Evolutionary conservation across 2,329 filamentous ascomycete genomes (phyloP).

Genomic region (Fusarium piperis): DNA sequence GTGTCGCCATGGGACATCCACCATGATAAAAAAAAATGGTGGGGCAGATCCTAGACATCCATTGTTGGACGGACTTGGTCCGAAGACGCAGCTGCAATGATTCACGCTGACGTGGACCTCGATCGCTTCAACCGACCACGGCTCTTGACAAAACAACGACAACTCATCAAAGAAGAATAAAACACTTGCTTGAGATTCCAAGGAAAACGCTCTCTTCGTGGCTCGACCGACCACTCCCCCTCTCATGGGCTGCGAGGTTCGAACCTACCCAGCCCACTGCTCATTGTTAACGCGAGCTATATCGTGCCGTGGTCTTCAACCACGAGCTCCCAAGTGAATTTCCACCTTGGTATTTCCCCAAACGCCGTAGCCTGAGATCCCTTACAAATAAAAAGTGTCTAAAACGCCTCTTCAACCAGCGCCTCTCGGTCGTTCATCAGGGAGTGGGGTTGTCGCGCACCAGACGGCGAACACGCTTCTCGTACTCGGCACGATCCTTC

Average conservation of each 20-base stretch:
- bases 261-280: background rate
- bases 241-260: background rate
- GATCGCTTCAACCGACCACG: conserved; percentile 3
- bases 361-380: conserved; percentile 45
- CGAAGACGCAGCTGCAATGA: conserved; percentile 32
- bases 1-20: background rate
- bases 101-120: conserved; percentile 20
- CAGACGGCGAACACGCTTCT: conserved; percentile 85
- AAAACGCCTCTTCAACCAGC: conserved; percentile 16
- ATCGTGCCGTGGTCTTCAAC: conserved; percentile 22
- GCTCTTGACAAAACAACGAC: conserved; percentile 1
- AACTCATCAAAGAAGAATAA: background rate
- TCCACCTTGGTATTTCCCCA: conserved; percentile 45
- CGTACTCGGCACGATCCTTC: conserved; percentile 87
- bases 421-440: conserved; percentile 46
- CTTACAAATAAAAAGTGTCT: conserved; percentile 28
- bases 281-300: conserved; percentile 17
- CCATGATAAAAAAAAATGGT: conserved; percentile 14
- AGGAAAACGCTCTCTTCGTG: conserved; percentile 3
- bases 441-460: conserved; percentile 90
- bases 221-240: background rate
- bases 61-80: background rate
- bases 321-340: conserved; percentile 31
- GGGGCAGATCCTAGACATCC: conserved; percentile 9
- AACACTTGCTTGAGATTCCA: background rate